Base-by-base conservation (phyloP, 208 protist species). In the Trypanosoma caninum region DNA sequence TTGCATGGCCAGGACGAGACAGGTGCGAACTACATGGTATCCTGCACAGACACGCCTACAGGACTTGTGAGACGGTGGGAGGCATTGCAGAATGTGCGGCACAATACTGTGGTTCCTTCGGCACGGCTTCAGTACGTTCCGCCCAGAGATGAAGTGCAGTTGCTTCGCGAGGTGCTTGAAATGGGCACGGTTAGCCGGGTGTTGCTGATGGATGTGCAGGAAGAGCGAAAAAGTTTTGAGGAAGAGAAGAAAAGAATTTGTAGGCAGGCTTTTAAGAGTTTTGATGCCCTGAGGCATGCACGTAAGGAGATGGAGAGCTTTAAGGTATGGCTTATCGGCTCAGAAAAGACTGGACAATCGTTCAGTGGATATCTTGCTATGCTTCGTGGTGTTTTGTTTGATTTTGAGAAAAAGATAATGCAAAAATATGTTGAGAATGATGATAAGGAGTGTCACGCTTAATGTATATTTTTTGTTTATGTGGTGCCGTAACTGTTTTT, bases 161-260 rank as follows among this genome's bases (percentile, higher is more conserved):
- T 93, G 50, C 82, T 93, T 46, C 80, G 77, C n/a, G 71, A 82
- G 20, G 80, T 87, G 61, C 72, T 90, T 22, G 69, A 74, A 4
- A 89, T 93, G 78, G 86, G 86, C 18, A 86, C 83, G 4, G 80
- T 71, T 6, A 81, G 75, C 62, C 70, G 72, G 9, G 71, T 61
- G 10, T 54, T 93, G 13, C 75, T 88, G 75, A 59, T 54, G 16
- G 86, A 89, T 47, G 67, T 89, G 25, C 58, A 70, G 8, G 59
- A 58, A 27, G 80, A 72, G 40, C 69, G 64, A 2, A 53, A 48
- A 3, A 37, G 13, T 4, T 69, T 93, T 2, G 55, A 79, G n/a
- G 54, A 61, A 10, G 14, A n/a, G 37, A 40, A 61, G 27, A 53
- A 37, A 6, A 61, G 56, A 7, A 47, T 84, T 37, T 51, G 33